These are phyloP conservation scores for Fusarium sp. DNA, from an alignment of 2,329 filamentous ascomycete species.

Conservation along the genomic window DNA sequence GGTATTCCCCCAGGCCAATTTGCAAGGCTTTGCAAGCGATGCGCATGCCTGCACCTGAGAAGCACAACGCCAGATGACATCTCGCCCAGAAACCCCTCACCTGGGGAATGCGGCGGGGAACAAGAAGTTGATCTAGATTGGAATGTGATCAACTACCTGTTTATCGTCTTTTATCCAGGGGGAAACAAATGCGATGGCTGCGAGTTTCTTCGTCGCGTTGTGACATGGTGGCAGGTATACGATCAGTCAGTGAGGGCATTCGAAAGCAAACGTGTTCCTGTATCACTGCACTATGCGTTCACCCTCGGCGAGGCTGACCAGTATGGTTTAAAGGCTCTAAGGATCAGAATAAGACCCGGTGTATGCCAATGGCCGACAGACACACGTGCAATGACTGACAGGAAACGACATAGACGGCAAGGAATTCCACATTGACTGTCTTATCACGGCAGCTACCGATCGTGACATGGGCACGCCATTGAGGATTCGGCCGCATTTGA, in stretches of 20 bases:
- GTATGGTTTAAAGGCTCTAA: neutral
- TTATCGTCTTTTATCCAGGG: fast-evolving
- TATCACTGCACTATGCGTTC: neutral
- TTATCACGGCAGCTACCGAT: neutral
- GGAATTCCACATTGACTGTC: neutral
- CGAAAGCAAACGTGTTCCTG: too few species aligned
- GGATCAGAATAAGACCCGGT: neutral
- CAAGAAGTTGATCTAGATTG: neutral
- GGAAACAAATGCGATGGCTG: fast-evolving
- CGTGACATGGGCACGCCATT: neutral
- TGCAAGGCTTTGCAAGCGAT: neutral
- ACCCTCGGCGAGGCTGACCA: fast-evolving
- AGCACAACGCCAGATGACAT: fast-evolving
- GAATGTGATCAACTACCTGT: fast-evolving
- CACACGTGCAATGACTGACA: fast-evolving
- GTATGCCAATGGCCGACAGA: fast-evolving
- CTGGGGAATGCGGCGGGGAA: fast-evolving
- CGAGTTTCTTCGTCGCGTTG: fast-evolving
- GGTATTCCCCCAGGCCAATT: fast-evolving
- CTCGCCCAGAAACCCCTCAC: fast-evolving
- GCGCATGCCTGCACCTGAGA: fast-evolving
- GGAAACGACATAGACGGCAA: fast-evolving
- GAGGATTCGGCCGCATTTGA: fast-evolving
- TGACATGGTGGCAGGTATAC: fast-evolving
- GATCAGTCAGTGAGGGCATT: too few species aligned